Conservation (phyloP, 2,329 filamentous ascomycete species). For the Diaporthe aspalathi region DNA sequence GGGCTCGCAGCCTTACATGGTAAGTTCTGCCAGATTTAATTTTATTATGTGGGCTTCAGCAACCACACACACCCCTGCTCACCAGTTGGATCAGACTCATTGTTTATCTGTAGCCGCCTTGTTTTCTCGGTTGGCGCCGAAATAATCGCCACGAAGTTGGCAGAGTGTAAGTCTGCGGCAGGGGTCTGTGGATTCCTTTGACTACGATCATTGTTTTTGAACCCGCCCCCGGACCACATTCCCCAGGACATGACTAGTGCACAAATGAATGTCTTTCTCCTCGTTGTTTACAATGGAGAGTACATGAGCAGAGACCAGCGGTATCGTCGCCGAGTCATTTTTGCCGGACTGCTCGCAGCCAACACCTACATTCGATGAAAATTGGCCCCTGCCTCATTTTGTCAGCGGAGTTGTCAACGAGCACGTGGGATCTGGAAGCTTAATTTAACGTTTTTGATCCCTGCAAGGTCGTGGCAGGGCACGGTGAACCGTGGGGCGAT, state of each 20-base stretch:
- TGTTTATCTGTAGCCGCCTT: not conserved
- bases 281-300: not conserved
- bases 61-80: not conserved
- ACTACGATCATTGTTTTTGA: not conserved
- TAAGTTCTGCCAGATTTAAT: not conserved
- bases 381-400: not conserved
- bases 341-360: not conserved
- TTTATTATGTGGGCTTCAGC: not conserved
- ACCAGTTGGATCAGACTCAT: not conserved
- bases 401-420: not conserved
- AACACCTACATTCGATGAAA: not conserved
- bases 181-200: not conserved
- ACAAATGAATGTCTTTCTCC: not conserved
- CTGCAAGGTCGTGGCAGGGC: not conserved
- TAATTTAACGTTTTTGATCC: not conserved
- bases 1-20: not conserved
- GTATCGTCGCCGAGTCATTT: not conserved
- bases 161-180: not conserved
- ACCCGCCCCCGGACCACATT: not conserved
- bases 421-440: not conserved
- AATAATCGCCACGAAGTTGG: not conserved
- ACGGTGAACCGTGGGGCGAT: not conserved
- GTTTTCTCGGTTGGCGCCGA: not conserved
- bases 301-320: not conserved
- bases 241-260: constrained; percentile 5